A percentile compares a stretch with the other conserved stretches of the same genome.
phyloP scores from a whole-genome alignment of 805 yeast species.

The Wickerhamiella allomyrinae region DNA sequence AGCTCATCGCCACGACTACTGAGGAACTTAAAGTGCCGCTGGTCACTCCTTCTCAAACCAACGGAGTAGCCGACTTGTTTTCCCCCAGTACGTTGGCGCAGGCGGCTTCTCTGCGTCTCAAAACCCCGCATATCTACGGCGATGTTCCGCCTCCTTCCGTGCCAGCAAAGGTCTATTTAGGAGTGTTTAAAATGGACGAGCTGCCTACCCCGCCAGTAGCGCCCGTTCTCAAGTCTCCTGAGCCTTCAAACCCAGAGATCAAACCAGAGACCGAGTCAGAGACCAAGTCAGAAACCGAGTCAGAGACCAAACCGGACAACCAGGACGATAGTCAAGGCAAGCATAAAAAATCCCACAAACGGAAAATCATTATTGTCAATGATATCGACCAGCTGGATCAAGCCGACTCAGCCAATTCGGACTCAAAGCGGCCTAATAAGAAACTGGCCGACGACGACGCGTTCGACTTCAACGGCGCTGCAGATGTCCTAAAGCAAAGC shows the following conservation, averaged over 20 bases:
- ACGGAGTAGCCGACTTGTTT: neutral
- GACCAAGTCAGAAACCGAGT: conserved; percentile 2
- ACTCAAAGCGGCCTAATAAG: neutral
- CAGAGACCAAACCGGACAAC: neutral
- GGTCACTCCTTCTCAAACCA: neutral
- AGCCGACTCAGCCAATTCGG: neutral
- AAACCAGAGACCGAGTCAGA: conserved; percentile 5
- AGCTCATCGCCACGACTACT: conserved; percentile 31
- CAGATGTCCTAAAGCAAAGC: conserved; percentile 13
- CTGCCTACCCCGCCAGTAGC: conserved; percentile 2
- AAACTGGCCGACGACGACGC: conserved; percentile 10
- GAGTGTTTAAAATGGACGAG: conserved; percentile 3
- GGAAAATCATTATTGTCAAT: conserved; percentile 13
- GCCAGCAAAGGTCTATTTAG: neutral
- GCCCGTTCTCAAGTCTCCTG: conserved; percentile 1
- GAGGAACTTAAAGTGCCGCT: neutral
- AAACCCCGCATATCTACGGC: neutral
- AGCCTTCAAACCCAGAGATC: conserved; percentile 1
- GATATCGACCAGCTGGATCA: conserved; percentile 8
- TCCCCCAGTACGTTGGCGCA: neutral
- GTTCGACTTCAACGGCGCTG: conserved; percentile 20
- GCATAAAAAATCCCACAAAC: conserved; percentile 1
- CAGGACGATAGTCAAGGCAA: neutral
- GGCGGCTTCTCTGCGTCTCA: neutral
- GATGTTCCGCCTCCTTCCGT: neutral